Base-by-base conservation (phyloP, 2,329 filamentous ascomycete genomes). In the Phyllosticta citribraziliensis region DNA sequence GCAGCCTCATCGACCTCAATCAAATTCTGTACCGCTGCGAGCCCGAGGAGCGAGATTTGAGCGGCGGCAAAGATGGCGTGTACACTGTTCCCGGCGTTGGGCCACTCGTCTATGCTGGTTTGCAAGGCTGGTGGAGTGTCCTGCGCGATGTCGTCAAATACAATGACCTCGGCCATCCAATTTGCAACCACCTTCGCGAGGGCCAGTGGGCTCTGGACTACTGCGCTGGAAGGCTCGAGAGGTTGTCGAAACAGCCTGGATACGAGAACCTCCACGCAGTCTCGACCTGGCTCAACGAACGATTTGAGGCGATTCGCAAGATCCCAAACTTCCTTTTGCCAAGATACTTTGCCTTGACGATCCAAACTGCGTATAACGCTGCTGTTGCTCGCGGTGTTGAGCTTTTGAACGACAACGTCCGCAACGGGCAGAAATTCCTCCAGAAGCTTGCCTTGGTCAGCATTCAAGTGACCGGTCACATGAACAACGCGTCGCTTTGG, bases 91-190 rank as follows among this genome's bases (percentile, higher is more conserved):
- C 94, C 1, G 86, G 87, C 1, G 80, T 91, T 70, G 93, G 92
- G 2, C 85, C 88, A 63, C 82, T 97, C 52, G 89, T 97, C 2
- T 99, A 97, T 73, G 93, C 93, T 63, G 94, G 94, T 63, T 81
- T 99, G n/a, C 94, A 99, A 73, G 95, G 95, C 47, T 99, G 94
- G 93, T 96, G 93, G 91, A 97, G 91, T 71, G 79, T 96, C 0
- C 78, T 99, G 52, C 87, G 91, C 67, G 81, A 88, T 62, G 88
- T 99, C 64, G 89, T 97, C 67, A 83, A 82, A 57, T 86, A 94
- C 65, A 99, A 99, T 72, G 86, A 97, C 70, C 83, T 99, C 9
- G 94, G 89, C 0, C 94, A 99, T 71, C 89, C 94, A 0, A 81
- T 99, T 11, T 97, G 93, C 73, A 88, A 97, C 69, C 93, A 99